Conservation (phyloP, 2,329 filamentous ascomycete genomes). For the Immersiporthe knoxdaviesiana region DNA sequence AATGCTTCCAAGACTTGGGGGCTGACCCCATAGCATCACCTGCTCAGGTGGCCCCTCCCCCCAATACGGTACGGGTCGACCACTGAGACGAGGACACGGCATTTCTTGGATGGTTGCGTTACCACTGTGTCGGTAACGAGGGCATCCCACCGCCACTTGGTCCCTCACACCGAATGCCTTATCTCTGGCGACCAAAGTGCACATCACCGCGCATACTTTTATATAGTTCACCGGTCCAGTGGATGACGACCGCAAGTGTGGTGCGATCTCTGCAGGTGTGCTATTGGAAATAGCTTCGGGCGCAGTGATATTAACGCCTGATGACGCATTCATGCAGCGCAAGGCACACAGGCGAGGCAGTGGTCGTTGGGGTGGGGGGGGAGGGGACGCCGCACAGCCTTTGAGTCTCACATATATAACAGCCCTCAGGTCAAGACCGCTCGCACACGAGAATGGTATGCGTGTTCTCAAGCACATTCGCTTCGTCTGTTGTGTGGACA, state of each 20-base stretch:
- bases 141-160: background rate
- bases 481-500: background rate
- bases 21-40: background rate
- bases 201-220: background rate
- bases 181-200: background rate
- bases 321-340: background rate
- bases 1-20: background rate
- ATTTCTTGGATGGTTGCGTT: background rate
- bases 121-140: conserved; percentile 5
- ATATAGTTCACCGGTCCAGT: background rate
- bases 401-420: background rate
- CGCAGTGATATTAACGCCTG: background rate
- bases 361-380: background rate
- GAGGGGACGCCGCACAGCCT: background rate
- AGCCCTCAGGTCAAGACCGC: background rate
- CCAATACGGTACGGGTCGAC: background rate
- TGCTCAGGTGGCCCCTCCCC: too few species aligned
- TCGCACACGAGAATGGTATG: background rate
- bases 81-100: conserved; percentile 6
- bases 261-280: background rate
- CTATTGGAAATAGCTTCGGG: background rate
- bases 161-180: background rate
- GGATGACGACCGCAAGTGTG: too few species aligned
- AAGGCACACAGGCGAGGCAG: background rate
- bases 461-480: background rate